phyloP scores from a whole-genome alignment of 352 stramenopile species.

The Globisporangium cederbergense region DNA sequence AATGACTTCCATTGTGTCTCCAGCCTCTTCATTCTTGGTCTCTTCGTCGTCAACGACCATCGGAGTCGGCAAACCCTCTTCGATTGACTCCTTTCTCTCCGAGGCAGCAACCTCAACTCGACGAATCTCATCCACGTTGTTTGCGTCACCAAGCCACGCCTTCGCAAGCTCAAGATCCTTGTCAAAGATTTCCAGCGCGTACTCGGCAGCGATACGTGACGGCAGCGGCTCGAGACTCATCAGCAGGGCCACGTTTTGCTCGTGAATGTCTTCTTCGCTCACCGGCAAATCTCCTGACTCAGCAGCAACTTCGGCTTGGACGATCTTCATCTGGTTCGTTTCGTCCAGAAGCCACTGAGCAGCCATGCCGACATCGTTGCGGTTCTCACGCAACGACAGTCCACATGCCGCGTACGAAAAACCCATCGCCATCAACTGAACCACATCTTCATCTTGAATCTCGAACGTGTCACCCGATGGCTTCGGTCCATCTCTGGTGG shows the following conservation, averaged over 20 bases:
- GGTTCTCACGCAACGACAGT: conserved; percentile 64
- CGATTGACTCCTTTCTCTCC: neutral
- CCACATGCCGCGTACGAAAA: conserved; percentile 84
- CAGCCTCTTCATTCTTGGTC: conserved; percentile 40
- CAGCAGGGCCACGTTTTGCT: conserved; percentile 67
- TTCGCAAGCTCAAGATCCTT: conserved; percentile 61
- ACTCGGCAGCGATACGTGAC: conserved; percentile 55
- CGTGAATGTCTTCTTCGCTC: conserved; percentile 56
- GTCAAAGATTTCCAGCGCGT: conserved; percentile 62
- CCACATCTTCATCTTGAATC: conserved; percentile 76
- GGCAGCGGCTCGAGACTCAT: conserved; percentile 57
- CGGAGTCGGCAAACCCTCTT: conserved; percentile 16
- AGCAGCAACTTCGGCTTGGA: conserved; percentile 48
- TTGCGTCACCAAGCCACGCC: conserved; percentile 59
- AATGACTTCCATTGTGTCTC: conserved; percentile 55
- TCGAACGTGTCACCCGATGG: conserved; percentile 21
- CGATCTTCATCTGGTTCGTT: conserved; percentile 69
- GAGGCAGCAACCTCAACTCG: conserved; percentile 37
- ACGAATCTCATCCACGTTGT: conserved; percentile 61
- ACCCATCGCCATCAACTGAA: conserved; percentile 87
- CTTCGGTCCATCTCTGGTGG: neutral
- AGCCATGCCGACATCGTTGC: conserved; percentile 63
- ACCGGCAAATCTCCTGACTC: conserved; percentile 47
- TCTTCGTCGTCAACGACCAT: conserved; percentile 46
- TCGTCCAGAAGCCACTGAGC: conserved; percentile 85